Conservation (phyloP, 2,329 filamentous ascomycete genomes). For the Hypoxylon sp. region DNA sequence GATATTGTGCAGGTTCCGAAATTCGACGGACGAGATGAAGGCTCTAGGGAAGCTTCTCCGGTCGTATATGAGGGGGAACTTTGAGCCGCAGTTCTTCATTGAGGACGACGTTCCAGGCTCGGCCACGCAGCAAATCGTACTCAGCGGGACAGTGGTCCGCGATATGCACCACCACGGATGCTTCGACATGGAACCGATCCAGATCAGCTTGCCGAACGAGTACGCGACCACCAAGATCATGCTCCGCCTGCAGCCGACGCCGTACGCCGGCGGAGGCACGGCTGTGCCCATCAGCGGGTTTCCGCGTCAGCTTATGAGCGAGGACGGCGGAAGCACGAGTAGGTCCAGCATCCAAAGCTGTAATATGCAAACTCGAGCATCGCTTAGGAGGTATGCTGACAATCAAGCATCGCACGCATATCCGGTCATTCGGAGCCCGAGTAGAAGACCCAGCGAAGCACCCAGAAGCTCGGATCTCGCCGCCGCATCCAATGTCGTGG, state of each 20-base stretch:
- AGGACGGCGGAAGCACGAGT: constrained; percentile 27
- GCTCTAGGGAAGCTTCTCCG: constrained; percentile 41
- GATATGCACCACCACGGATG: constrained; percentile 41
- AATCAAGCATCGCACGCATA: not conserved
- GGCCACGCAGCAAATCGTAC: constrained; percentile 33
- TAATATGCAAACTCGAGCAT: not conserved
- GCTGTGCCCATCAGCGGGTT: constrained; percentile 43
- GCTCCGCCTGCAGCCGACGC: constrained; percentile 32
- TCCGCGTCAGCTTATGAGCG: constrained; percentile 41
- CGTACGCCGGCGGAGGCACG: constrained; percentile 34
- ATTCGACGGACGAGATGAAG: constrained; percentile 39
- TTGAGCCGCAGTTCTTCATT: constrained; percentile 42
- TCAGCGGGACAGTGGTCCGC: constrained; percentile 37
- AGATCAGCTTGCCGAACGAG: constrained; percentile 33
- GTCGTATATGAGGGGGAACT: constrained; percentile 37
- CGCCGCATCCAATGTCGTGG: not conserved
- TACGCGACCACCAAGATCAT: constrained; percentile 35
- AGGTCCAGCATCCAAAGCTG: not conserved
- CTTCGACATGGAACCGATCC: constrained; percentile 39
- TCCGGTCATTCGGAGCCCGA: not conserved
- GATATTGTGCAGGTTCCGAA: constrained; percentile 41
- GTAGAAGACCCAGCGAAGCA: not conserved
- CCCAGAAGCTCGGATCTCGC: not conserved
- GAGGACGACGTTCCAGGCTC: constrained; percentile 31
- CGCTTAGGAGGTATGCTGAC: not conserved